Percentiles rank a stretch among this genome's conserved stretches.
Evolutionary conservation across 108 stramenopile species (phyloP).

Genomic region (Ochromonas danica): DNA sequence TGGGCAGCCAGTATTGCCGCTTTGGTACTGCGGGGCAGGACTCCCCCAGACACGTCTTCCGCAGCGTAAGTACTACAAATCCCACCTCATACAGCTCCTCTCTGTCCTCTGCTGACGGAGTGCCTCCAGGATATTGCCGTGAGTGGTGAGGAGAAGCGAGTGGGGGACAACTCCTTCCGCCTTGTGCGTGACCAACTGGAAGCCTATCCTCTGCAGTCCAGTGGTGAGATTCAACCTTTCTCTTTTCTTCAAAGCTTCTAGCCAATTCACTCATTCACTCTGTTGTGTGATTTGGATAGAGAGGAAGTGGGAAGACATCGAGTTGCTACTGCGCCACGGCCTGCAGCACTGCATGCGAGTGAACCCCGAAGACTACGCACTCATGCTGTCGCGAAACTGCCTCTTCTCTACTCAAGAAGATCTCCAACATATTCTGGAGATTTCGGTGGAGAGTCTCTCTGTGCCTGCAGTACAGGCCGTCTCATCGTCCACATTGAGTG

Average conservation of each 20-base stretch:
- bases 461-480: not conserved
- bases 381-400: not conserved
- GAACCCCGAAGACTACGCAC: constrained; percentile 1
- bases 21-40: constrained; percentile 30
- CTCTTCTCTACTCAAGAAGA: not conserved
- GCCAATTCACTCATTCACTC: too few relatives aligned
- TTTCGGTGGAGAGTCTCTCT: not conserved
- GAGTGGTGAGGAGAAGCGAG: too few relatives aligned
- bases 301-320: not conserved
- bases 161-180: too few relatives aligned
- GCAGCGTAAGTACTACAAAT: too few relatives aligned
- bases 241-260: too few relatives aligned
- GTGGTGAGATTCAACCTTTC: too few relatives aligned
- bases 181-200: too few relatives aligned
- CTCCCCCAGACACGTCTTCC: constrained; percentile 1
- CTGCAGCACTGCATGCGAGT: not conserved
- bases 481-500: not conserved
- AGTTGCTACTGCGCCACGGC: not conserved
- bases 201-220: too few relatives aligned
- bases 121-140: too few relatives aligned
- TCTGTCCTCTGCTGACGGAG: too few relatives aligned
- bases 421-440: not conserved
- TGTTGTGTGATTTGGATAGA: too few relatives aligned
- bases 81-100: too few relatives aligned
- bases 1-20: not conserved